These are phyloP conservation scores for Melanomma pulvis-pyrius DNA, from an alignment of 495 filamentous ascomycete species.

Conservation along the genomic window DNA sequence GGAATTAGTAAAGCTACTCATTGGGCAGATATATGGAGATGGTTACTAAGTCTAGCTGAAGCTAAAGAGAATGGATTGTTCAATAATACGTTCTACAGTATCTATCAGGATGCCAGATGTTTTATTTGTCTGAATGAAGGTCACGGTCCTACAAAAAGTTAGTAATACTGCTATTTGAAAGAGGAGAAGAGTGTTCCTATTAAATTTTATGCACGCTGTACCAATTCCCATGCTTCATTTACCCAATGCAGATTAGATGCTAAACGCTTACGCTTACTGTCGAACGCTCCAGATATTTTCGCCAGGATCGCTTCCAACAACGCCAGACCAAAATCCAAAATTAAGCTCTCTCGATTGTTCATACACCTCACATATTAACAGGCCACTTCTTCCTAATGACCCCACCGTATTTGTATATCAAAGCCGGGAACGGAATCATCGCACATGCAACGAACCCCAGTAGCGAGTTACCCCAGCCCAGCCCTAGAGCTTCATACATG, in stretches of 20 bases:
- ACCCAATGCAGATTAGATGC: too few relatives aligned
- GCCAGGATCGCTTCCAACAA: not conserved
- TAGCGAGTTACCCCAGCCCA: slow-evolving; percentile 54
- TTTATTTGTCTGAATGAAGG: too few relatives aligned
- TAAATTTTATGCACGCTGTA: not conserved
- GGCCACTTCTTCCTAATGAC: slow-evolving; percentile 34
- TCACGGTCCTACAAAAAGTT: too few relatives aligned
- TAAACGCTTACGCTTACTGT: not conserved
- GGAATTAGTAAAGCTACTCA: too few relatives aligned
- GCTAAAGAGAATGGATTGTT: too few relatives aligned
- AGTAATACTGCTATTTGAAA: not conserved
- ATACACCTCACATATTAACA: slow-evolving; percentile 18
- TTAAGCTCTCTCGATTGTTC: not conserved
- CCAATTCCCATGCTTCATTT: not conserved
- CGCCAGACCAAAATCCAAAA: not conserved
- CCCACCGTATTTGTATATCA: slow-evolving; percentile 41
- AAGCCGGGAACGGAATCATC: slow-evolving; percentile 45
- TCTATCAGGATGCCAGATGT: too few relatives aligned
- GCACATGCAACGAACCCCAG: slow-evolving; percentile 51
- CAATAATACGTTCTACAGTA: too few relatives aligned
- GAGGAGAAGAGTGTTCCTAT: not conserved
- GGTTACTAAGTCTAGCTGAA: too few relatives aligned
- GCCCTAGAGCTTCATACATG: slow-evolving; percentile 51
- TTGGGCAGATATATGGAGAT: too few relatives aligned
- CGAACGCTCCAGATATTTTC: not conserved